Conservation (phyloP, 495 filamentous ascomycete species). For the Penicillium manginii region DNA sequence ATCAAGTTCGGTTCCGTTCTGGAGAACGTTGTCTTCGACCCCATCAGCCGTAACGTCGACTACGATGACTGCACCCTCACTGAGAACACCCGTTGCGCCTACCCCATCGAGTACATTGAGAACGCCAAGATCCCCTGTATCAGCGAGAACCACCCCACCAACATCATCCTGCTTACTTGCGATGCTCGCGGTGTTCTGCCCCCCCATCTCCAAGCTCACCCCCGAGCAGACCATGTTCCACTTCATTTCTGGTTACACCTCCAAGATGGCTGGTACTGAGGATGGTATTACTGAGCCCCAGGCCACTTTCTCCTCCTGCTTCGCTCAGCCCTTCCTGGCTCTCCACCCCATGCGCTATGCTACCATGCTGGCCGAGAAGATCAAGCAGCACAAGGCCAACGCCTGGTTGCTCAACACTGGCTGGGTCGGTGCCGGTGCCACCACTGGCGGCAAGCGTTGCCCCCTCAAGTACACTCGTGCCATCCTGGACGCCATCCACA, state of each 20-base stretch:
- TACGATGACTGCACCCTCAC: constrained; percentile 95
- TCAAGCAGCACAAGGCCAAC: constrained; percentile 90
- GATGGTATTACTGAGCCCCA: constrained; percentile 95
- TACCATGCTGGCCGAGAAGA: constrained; percentile 97
- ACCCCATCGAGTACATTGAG: constrained; percentile 97
- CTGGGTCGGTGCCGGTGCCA: constrained; percentile 95
- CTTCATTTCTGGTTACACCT: constrained; percentile 99
- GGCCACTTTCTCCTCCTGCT: constrained; percentile 99
- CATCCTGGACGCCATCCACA: constrained; percentile 97
- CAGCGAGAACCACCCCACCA: constrained; percentile 83
- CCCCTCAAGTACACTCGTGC: constrained; percentile 98
- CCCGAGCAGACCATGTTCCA: constrained; percentile 99
- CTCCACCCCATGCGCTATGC: constrained; percentile 99
- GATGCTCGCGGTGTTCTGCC: constrained; percentile 97
- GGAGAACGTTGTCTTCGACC: constrained; percentile 98
- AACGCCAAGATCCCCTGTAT: constrained; percentile 99
- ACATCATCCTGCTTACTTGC: constrained; percentile 98
- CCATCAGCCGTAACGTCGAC: constrained; percentile 83
- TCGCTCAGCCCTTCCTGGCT: constrained; percentile 98
- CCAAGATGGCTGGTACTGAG: constrained; percentile 99
- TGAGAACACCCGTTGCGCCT: constrained; percentile 97
- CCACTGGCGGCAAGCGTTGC: constrained; percentile 96
- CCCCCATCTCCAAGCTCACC: constrained; percentile 94
- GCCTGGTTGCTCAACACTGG: constrained; percentile 99
- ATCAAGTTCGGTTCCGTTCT: constrained; percentile 97